These are phyloP conservation scores for Phyllosticta citrichinensis DNA, from an alignment of 2,329 filamentous ascomycete species.

Conservation along the genomic window DNA sequence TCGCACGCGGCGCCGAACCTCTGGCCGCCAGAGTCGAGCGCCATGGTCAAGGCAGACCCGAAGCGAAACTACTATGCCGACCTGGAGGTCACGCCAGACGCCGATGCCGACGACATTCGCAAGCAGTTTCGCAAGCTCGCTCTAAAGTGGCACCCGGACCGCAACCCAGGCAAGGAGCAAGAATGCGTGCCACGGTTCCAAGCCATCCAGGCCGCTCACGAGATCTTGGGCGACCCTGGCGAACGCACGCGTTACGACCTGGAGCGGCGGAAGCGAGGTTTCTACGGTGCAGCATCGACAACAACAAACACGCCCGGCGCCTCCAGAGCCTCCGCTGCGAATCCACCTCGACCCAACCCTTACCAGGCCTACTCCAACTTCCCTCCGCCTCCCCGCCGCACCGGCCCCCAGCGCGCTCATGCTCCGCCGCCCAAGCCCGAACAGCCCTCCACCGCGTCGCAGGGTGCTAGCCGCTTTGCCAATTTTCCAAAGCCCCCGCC, in stretches of 20 bases:
- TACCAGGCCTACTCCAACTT: constrained; percentile 21
- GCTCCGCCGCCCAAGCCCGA: constrained; percentile 20
- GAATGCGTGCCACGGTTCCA: constrained; percentile 78
- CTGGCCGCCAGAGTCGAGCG: constrained; percentile 19
- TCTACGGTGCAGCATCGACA: background rate
- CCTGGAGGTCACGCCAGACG: constrained; percentile 59
- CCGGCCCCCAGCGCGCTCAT: constrained; percentile 23
- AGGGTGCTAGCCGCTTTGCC: constrained; percentile 35
- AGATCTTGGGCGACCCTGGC: constrained; percentile 56
- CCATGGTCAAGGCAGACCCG: constrained; percentile 59
- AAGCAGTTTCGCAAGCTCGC: constrained; percentile 81
- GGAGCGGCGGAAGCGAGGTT: constrained; percentile 41
- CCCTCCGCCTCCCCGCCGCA: constrained; percentile 35
- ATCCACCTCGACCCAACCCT: constrained; percentile 8
- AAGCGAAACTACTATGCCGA: constrained; percentile 77
- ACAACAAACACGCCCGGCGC: background rate
- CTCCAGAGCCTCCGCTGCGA: background rate
- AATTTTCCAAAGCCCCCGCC: constrained; percentile 32
- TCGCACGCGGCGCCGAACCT: background rate
- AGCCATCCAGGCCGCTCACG: constrained; percentile 75
- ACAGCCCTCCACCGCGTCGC: constrained; percentile 17
- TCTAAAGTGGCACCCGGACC: constrained; percentile 78
- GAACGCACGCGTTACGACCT: constrained; percentile 52
- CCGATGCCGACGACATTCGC: constrained; percentile 66
- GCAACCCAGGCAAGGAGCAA: constrained; percentile 71